These are phyloP conservation scores for Toxicodendron radicans DNA, from an alignment of 345 rosid genomes.

Conservation along the genomic window DNA sequence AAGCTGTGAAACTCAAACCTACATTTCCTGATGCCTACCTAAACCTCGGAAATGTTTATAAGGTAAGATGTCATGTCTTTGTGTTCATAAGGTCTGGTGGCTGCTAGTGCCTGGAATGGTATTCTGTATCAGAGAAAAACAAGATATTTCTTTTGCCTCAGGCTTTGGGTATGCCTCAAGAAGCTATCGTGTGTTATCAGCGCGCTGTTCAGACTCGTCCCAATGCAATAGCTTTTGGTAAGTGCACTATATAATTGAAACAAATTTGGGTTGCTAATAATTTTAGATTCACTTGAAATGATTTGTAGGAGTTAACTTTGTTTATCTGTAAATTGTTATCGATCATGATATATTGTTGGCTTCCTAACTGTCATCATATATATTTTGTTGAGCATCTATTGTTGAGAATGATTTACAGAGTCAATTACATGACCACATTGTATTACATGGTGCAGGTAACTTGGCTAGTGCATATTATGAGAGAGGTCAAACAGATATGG, in stretches of 20 bases:
- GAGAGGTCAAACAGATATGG: slow-evolving; percentile 82
- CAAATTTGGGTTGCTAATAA: neutral
- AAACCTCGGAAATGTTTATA: slow-evolving; percentile 95
- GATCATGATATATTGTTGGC: neutral
- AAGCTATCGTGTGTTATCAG: slow-evolving; percentile 90
- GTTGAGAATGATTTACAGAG: neutral
- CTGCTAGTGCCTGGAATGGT: slow-evolving; percentile 32
- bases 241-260: slow-evolving; percentile 24
- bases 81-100: slow-evolving; percentile 30
- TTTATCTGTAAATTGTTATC: neutral
- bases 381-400: neutral
- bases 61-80: slow-evolving; percentile 58
- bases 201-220: slow-evolving; percentile 86
- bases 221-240: slow-evolving; percentile 86
- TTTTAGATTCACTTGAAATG: neutral
- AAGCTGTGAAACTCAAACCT: slow-evolving; percentile 92
- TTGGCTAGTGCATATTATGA: slow-evolving; percentile 89
- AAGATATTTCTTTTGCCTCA: slow-evolving; percentile 44
- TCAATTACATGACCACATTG: neutral
- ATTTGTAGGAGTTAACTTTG: neutral
- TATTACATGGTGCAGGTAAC: slow-evolving; percentile 54
- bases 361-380: neutral
- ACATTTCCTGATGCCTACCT: slow-evolving; percentile 92
- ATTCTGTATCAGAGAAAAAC: slow-evolving; percentile 37
- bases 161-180: slow-evolving; percentile 94